phyloP scores from a whole-genome alignment of 2,329 filamentous ascomycete genomes.

The Fusarium luffae region DNA sequence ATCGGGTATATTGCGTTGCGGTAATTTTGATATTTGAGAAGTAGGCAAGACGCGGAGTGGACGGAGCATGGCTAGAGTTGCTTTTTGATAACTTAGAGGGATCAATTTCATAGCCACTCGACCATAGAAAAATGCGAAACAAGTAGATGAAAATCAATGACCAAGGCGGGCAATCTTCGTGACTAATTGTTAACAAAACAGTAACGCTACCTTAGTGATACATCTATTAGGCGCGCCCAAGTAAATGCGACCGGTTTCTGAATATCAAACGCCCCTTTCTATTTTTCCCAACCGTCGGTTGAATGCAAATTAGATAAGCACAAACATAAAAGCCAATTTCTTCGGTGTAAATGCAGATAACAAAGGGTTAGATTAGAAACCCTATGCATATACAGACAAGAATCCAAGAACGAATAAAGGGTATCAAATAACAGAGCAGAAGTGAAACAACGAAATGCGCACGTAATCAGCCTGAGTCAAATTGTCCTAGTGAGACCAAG shows the following conservation, averaged over 20 bases:
- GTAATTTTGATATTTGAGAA: neutral
- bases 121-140: neutral
- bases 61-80: conserved; percentile 6
- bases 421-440: conserved; percentile 47
- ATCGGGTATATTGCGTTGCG: neutral
- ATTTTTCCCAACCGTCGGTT: conserved; percentile 29
- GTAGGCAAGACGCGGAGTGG: conserved; percentile 10
- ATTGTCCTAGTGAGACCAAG: neutral
- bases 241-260: conserved; percentile 22
- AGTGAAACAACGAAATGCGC: conserved; percentile 31
- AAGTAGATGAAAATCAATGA: conserved; percentile 8
- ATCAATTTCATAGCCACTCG: conserved; percentile 2
- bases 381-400: conserved; percentile 20
- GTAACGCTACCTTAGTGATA: conserved; percentile 20
- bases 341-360: conserved; percentile 22
- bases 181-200: conserved; percentile 13
- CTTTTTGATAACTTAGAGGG: conserved; percentile 20
- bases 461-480: conserved; percentile 2
- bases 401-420: conserved; percentile 35
- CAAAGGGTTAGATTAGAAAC: conserved; percentile 11
- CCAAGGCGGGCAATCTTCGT: conserved; percentile 10
- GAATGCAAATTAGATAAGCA: conserved; percentile 27
- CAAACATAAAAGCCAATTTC: conserved; percentile 9
- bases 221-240: conserved; percentile 20
- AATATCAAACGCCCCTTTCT: conserved; percentile 18